Conservation (phyloP, 495 filamentous ascomycete genomes). For the Polyplosphaeria fusca region DNA sequence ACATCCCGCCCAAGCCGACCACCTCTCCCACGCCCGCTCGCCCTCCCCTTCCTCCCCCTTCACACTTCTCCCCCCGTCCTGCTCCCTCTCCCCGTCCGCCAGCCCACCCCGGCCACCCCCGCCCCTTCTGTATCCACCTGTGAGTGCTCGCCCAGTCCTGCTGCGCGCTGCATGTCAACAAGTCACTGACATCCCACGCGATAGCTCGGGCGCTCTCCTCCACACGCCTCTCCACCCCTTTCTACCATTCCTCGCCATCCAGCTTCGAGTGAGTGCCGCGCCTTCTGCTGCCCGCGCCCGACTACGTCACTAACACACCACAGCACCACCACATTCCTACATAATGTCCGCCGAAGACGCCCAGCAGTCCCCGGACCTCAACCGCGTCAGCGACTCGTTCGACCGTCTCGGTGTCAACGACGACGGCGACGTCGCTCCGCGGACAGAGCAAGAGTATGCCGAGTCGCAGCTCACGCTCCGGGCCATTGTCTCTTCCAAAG, state of each 20-base stretch:
- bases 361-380: constrained; percentile 32
- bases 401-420: constrained; percentile 33
- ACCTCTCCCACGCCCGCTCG: constrained; percentile 13
- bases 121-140: constrained; percentile 36
- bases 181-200: constrained; percentile 16
- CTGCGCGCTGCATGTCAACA: constrained; percentile 30
- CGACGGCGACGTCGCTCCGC: constrained; percentile 36
- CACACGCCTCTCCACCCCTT: constrained; percentile 19
- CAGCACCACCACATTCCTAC: constrained; percentile 26
- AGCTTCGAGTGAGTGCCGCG: constrained; percentile 12
- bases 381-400: constrained; percentile 35
- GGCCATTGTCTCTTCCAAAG: constrained; percentile 97
- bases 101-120: constrained; percentile 31
- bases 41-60: constrained; percentile 33
- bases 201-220: constrained; percentile 4
- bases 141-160: constrained; percentile 27
- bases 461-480: constrained; percentile 86
- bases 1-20: constrained; percentile 21
- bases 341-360: constrained; percentile 42
- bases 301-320: constrained; percentile 22
- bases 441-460: constrained; percentile 92
- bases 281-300: neutral
- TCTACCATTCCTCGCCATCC: constrained; percentile 16
- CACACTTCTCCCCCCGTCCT: constrained; percentile 21
- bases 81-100: constrained; percentile 20